phyloP scores from a whole-genome alignment of 2,329 filamentous ascomycete species.

The Emergomyces orientalis region DNA sequence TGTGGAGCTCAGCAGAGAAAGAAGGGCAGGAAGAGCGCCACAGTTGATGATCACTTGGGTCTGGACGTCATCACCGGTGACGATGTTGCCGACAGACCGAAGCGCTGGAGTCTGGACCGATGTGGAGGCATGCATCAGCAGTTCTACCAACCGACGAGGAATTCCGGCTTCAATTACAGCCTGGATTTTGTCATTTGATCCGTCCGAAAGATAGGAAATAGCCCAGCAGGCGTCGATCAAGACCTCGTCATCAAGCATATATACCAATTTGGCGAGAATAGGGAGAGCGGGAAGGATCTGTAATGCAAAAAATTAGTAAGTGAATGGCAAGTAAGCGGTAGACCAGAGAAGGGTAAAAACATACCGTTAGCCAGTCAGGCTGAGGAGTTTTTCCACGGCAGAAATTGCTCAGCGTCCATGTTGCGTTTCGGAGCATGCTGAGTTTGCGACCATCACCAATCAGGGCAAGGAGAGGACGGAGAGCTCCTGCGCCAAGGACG shows the following conservation, averaged over 20 bases:
- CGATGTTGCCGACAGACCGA: slow-evolving; percentile 95
- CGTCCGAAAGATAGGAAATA: slow-evolving; percentile 96
- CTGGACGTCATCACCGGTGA: slow-evolving; percentile 96
- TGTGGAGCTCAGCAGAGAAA: slow-evolving; percentile 87
- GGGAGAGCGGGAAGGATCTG: slow-evolving; percentile 92
- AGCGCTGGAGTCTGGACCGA: slow-evolving; percentile 97
- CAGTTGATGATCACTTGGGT: slow-evolving; percentile 99
- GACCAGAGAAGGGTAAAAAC: slow-evolving; percentile 29
- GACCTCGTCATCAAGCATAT: slow-evolving; percentile 96
- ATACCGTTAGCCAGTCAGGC: slow-evolving; percentile 91
- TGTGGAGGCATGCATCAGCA: slow-evolving; percentile 95
- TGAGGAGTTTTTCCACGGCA: slow-evolving; percentile 99
- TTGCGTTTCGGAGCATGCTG: slow-evolving; percentile 97
- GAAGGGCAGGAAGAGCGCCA: slow-evolving; percentile 80
- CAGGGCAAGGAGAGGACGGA: slow-evolving; percentile 79
- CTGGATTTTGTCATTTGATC: slow-evolving; percentile 98
- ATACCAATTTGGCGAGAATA: slow-evolving; percentile 92
- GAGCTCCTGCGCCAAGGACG: slow-evolving; percentile 80
- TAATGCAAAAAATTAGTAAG: slow-evolving; percentile 15
- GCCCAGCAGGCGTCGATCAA: slow-evolving; percentile 99
- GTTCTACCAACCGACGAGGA: slow-evolving; percentile 87
- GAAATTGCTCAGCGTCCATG: slow-evolving; percentile 99
- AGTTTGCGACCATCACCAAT: slow-evolving; percentile 96
- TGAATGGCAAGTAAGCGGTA: neutral
- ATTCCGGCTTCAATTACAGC: slow-evolving; percentile 98